These are phyloP conservation scores for Thalia dealbata DNA, from an alignment of 176 grass and related monocot species.

Conservation along the genomic window DNA sequence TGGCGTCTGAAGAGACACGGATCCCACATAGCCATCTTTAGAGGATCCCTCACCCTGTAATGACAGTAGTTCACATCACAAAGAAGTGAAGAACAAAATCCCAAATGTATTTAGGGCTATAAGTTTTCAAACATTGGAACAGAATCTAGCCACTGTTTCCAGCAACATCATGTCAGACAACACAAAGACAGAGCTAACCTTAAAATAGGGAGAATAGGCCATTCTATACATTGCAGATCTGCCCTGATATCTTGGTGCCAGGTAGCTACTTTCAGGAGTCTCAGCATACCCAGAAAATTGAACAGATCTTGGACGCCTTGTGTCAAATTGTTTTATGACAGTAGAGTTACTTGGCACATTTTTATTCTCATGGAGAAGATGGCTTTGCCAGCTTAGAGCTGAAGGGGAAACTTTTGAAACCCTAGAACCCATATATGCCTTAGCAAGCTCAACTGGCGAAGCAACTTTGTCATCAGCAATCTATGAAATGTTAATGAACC, in stretches of 20 bases:
- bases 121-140: no score
- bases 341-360: conserved; percentile 27
- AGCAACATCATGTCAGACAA: neutral
- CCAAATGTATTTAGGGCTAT: neutral
- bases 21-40: conserved; percentile 22
- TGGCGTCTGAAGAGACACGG: conserved; percentile 22
- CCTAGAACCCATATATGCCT: conserved; percentile 52
- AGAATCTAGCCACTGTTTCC: conserved; percentile 1
- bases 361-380: conserved; percentile 29
- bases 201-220: conserved; percentile 49
- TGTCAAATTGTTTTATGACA: conserved; percentile 17
- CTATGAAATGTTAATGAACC: conserved; percentile 26
- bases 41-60: conserved; percentile 34
- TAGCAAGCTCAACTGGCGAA: conserved; percentile 51
- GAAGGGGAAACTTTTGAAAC: conserved; percentile 26
- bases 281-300: conserved; percentile 21
- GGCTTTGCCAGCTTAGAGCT: conserved; percentile 24
- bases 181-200: conserved; percentile 15
- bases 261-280: conserved; percentile 38
- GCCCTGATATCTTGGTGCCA: conserved; percentile 31
- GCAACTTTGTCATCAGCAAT: conserved; percentile 20
- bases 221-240: conserved; percentile 53
- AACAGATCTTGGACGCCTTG: conserved; percentile 24
- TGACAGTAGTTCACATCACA: conserved; percentile 5
- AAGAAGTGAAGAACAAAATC: conserved; percentile 11